Evolutionary conservation across 208 protist species (phyloP).

Genomic region (Novymonas esmeraldas): DNA sequence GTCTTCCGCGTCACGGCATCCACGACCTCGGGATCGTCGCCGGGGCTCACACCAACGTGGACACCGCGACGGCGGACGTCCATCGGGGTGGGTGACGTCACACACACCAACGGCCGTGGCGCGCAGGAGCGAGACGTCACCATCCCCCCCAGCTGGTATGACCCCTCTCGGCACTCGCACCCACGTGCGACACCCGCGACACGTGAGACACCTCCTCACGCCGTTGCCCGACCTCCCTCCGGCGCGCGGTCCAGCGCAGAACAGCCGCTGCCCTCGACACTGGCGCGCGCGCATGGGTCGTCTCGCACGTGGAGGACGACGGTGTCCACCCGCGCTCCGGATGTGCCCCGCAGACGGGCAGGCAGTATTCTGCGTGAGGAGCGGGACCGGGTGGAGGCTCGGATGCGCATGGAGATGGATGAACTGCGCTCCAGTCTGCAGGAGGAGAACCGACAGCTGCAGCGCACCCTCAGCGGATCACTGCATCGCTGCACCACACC

Average conservation of each 20-base stretch:
- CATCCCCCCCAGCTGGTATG: conserved; percentile 13
- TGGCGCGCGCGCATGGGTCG: background rate
- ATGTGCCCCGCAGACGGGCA: background rate
- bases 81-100: background rate
- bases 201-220: background rate
- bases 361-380: conserved; percentile 69
- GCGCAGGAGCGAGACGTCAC: background rate
- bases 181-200: background rate
- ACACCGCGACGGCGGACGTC: too few relatives aligned
- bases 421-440: conserved; percentile 54
- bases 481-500: background rate
- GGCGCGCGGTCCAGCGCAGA: background rate
- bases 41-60: too few relatives aligned
- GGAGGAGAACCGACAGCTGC: conserved; percentile 34
- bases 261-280: background rate
- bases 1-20: too few relatives aligned
- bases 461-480: background rate
- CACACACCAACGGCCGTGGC: too few relatives aligned
- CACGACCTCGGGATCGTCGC: background rate
- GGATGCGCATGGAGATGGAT: conserved; percentile 52
- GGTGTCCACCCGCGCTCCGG: too few relatives aligned
- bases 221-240: background rate
- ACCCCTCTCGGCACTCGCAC: background rate
- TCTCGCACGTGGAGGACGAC: background rate
- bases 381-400: conserved; percentile 53